phyloP scores from a whole-genome alignment of 768 basidiomycete species.

The Suillus ampliporus region DNA sequence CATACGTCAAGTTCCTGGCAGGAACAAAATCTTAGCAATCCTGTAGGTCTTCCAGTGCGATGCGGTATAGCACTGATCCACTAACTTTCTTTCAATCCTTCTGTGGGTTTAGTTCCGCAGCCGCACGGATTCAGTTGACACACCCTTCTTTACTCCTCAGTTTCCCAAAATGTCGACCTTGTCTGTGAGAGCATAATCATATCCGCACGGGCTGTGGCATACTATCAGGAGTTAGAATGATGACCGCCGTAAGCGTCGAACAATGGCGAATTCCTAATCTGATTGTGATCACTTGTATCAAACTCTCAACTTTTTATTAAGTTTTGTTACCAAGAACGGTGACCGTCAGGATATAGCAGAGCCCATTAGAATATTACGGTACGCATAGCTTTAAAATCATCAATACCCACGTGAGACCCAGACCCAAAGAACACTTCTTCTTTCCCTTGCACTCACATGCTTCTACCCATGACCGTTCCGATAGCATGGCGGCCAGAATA shows the following conservation, averaged over 20 bases:
- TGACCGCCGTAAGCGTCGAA: conserved; percentile 21
- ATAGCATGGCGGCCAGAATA: conserved; percentile 8
- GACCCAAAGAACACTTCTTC: conserved; percentile 6
- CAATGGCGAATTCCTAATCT: conserved; percentile 17
- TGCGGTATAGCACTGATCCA: neutral
- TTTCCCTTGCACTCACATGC: conserved; percentile 8
- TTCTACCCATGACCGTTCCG: conserved; percentile 8
- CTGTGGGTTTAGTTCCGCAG: conserved; percentile 5
- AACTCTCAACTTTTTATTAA: conserved; percentile 21
- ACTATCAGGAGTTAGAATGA: conserved; percentile 13
- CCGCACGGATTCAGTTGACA: conserved; percentile 7
- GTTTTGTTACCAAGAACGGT: conserved; percentile 18
- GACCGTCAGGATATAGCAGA: conserved; percentile 9
- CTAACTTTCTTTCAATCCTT: neutral
- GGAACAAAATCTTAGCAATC: neutral
- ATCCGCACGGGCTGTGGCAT: conserved; percentile 13
- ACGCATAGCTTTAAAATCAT: neutral
- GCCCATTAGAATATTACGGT: conserved; percentile 6
- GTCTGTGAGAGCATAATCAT: conserved; percentile 12
- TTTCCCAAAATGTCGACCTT: conserved; percentile 4
- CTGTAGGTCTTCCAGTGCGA: neutral
- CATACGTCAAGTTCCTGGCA: neutral
- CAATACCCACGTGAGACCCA: neutral
- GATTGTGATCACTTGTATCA: conserved; percentile 12
- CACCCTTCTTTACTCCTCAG: neutral